Evolutionary conservation across 106 monocot genomes (phyloP), one percentile per base, ranked within the genome.

Genomic region (Cymbidium sinense): DNA sequence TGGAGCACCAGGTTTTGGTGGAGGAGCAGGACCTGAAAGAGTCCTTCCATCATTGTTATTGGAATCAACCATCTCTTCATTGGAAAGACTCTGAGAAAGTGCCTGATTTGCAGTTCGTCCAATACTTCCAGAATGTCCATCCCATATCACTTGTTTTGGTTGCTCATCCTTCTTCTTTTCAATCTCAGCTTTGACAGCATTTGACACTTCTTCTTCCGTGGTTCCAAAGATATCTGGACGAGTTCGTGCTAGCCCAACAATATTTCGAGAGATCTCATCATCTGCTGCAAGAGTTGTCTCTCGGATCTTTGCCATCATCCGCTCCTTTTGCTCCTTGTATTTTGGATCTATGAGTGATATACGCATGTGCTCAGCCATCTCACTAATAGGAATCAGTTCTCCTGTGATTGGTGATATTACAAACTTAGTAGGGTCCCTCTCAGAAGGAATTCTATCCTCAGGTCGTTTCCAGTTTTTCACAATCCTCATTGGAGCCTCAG

Each of bases 291-390:
- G 88, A 9, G 98, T 99, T 0, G 98, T 99, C 77, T 99, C 98
- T 37, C 88, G 83, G 35, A 99, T 92, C 84, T 99, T 99, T 19
- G 98, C 98, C 98, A 99, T 90, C 98, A 99, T 99, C 78, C 98
- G 88, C 79, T 99, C 98, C 81, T 99, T 99, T 78, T 99, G 98
- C 78, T 99, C 94, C 84, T 99, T 99, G 77, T 99, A 99, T 79
- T 99, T 99, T 28, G 98, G 98, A 80, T 99, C 98, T 37, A 99
- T 99, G 31, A 99, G 83, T 2, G 98, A 99, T 21, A 99, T 99
- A 18, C 98, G 85, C 98, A 99, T 99, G 72, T 99, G 98, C 78
- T 99, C 98, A 0, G 90, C 98, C 98, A 99, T 99, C 79, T 99
- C 98, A 78, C 50, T 99, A 15, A 99, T 99, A 1, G 94, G 98